phyloP scores from a whole-genome alignment of 2,329 filamentous ascomycete genomes.

The Xylaria sp. region DNA sequence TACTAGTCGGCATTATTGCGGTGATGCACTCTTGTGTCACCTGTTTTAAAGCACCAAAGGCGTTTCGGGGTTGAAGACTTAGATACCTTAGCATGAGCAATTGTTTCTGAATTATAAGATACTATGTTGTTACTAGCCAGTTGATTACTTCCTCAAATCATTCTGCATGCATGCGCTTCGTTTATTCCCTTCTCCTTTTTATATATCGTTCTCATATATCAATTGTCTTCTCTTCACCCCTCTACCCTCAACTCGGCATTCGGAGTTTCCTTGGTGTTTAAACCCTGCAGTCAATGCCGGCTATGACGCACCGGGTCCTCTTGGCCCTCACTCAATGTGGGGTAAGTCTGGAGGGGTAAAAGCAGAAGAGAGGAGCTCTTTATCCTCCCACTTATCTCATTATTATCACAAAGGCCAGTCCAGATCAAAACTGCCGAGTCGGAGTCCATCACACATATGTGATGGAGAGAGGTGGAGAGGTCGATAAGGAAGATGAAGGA shows the following conservation, averaged over 20 bases:
- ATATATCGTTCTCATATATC: too few species aligned
- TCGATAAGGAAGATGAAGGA: not conserved
- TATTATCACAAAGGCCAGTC: not conserved
- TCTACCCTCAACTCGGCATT: slow-evolving; percentile 40
- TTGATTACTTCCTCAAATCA: too few species aligned
- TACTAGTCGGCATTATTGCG: not conserved
- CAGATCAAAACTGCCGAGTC: slow-evolving; percentile 31
- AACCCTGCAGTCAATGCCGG: not conserved
- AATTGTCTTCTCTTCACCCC: not conserved
- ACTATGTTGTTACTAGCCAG: not conserved
- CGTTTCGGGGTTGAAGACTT: slow-evolving; percentile 9
- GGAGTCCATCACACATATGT: not conserved
- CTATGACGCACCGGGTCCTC: slow-evolving; percentile 23
- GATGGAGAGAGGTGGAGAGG: slow-evolving; percentile 3
- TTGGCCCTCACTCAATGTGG: slow-evolving; percentile 29
- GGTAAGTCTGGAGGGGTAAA: slow-evolving; percentile 35
- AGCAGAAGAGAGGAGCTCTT: not conserved
- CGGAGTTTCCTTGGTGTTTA: slow-evolving; percentile 40
- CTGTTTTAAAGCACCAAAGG: slow-evolving; percentile 12
- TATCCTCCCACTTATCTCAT: not conserved
- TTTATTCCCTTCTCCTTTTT: not conserved
- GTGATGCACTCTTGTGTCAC: not conserved
- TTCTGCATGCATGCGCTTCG: not conserved
- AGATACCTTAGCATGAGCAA: slow-evolving; percentile 31
- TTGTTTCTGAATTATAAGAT: slow-evolving; percentile 15